Conservation (phyloP, 768 basidiomycete genomes). For the Terana coerulea region DNA sequence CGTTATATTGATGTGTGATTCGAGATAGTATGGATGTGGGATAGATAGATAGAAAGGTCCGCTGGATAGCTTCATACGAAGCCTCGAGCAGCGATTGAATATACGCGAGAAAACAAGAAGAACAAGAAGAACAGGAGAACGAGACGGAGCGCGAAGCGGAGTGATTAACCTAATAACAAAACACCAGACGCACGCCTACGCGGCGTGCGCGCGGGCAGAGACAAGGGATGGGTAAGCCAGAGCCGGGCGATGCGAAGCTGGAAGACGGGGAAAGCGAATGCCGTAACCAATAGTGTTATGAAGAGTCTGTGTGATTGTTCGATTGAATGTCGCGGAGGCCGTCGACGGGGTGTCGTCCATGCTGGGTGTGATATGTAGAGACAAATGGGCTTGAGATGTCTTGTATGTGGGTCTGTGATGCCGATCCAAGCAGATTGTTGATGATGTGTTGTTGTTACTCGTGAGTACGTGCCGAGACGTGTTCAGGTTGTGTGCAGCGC, state of each 20-base stretch:
- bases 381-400: constrained; percentile 1
- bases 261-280: too few species aligned
- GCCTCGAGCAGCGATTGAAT: not conserved
- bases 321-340: too few species aligned
- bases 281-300: too few species aligned
- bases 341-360: constrained; percentile 3
- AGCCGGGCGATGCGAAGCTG: too few species aligned
- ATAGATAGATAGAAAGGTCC: not conserved
- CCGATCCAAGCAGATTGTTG: not conserved
- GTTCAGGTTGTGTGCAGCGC: not conserved
- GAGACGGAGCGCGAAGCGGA: too few species aligned
- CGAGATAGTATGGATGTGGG: not conserved
- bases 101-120: not conserved
- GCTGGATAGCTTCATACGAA: not conserved
- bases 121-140: not conserved
- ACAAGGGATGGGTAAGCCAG: too few species aligned
- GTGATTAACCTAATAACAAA: too few species aligned
- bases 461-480: not conserved
- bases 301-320: too few species aligned
- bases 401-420: not conserved
- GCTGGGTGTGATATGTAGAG: not conserved
- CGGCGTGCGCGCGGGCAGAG: too few species aligned
- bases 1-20: not conserved
- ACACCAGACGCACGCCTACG: too few species aligned
- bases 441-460: not conserved